Evolutionary conservation across 768 basidiomycete species (phyloP), one percentile per base, ranked within the genome.

Genomic region (Kockovaella imperatae): DNA sequence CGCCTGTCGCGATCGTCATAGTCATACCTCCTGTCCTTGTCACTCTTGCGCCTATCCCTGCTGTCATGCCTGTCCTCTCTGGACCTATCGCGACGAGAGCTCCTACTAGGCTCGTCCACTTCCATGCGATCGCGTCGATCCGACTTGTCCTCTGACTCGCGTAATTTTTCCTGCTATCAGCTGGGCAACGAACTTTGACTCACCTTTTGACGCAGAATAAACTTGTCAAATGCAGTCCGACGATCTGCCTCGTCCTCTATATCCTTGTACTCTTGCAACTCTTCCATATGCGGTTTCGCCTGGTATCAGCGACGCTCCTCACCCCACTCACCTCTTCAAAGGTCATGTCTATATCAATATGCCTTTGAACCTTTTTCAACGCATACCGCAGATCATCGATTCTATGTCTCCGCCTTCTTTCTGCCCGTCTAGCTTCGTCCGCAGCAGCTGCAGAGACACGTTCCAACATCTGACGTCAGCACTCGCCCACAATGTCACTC

Each of bases 301-400:
- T 91, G 47, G 10, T 53, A 59, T 55, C 28, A 42, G 29, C 40
- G 4, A 44, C 42, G 24, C 46, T 35, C 24, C n/a, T 34, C 51
- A 6, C 29, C 28, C n/a, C 13, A 70, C 81, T 46, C 56, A 87
- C 90, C 59, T 85, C 81, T 57, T 96, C 91, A 62, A 84, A 97
- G 1, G 83, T 67, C 47, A 82, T 65, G 24, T 73, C 79, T 41
- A 90, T 68, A 55, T 93, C 87, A 31, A 96, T 71, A 1, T 86
- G 79, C 41, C 90, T 86, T 0, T 85, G 69, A 5, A 93, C 75
- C 68, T 93, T 93, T 74, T 86, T 89, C 56, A 96, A 76, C 0
- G 91, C 95, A 73, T 97, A 95, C 5, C 95, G 83, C 30, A 99
- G 76, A 64, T 97, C 95, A 70, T 99, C 95, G 62, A 95, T 87